phyloP scores from a whole-genome alignment of 768 basidiomycete species.

The Erythrobasidium yunnanense region DNA sequence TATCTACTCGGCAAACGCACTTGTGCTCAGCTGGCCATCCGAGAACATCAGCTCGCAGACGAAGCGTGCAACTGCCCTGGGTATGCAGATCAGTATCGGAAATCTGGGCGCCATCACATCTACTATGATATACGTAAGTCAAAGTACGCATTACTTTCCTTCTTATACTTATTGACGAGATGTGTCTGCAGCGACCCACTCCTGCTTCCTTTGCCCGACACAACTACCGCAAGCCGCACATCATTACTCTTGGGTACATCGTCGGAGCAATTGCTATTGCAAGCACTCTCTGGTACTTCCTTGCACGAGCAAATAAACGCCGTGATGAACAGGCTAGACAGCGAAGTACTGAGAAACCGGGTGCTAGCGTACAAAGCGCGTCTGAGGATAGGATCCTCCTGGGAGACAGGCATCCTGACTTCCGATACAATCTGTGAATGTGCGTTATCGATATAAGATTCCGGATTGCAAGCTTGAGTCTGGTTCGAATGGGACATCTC shows the following conservation, averaged over 20 bases:
- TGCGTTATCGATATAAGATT: no score
- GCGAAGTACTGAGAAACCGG: not conserved
- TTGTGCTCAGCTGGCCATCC: constrained; percentile 43
- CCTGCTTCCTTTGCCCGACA: constrained; percentile 41
- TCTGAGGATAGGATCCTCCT: not conserved
- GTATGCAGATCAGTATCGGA: constrained; percentile 56
- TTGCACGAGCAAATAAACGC: constrained; percentile 49
- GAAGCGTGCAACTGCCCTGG: constrained; percentile 54
- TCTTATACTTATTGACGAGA: no score
- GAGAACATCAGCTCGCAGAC: constrained; percentile 57
- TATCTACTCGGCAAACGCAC: constrained; percentile 52
- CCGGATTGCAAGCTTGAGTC: no score
- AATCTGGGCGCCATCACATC: constrained; percentile 38
- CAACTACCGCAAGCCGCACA: constrained; percentile 51
- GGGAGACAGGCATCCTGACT: not conserved
- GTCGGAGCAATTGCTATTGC: constrained; percentile 47
- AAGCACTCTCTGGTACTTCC: constrained; percentile 47
- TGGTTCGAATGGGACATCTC: no score
- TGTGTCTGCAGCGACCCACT: not conserved
- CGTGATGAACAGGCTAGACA: not conserved
- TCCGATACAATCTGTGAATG: not conserved
- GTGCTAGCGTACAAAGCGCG: not conserved
- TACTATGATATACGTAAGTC: not conserved
- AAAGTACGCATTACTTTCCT: no score
- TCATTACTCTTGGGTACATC: constrained; percentile 54